Percentiles rank a stretch among this genome's conserved stretches.
phyloP scores from a whole-genome alignment of 116 monocot species.

The Cymodocea nodosa region DNA sequence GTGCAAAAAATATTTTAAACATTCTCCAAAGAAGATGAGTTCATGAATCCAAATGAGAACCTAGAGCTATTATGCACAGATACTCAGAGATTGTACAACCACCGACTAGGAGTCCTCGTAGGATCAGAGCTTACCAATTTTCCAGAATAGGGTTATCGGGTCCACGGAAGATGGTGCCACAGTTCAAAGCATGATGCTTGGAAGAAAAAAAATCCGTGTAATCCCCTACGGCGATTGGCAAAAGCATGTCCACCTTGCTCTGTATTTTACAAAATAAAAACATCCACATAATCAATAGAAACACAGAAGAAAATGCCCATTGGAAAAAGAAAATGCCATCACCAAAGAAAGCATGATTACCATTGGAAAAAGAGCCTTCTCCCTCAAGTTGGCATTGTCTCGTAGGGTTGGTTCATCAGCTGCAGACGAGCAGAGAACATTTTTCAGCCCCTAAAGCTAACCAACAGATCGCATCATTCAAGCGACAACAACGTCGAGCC shows the following conservation, averaged over 20 bases:
- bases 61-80: too few species aligned
- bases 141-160: slow-evolving; percentile 53
- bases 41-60: too few species aligned
- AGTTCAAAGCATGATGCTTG: slow-evolving; percentile 82
- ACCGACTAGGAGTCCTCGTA: too few species aligned
- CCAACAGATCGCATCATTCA: not conserved
- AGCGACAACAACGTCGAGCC: not conserved
- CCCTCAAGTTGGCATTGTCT: slow-evolving; percentile 62
- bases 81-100: too few species aligned
- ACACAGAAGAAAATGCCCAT: too few species aligned
- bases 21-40: too few species aligned
- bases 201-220: slow-evolving; percentile 96
- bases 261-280: slow-evolving; percentile 17
- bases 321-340: too few species aligned
- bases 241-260: slow-evolving; percentile 79
- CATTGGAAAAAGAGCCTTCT: slow-evolving; percentile 66
- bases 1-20: too few species aligned
- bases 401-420: slow-evolving; percentile 76
- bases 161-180: slow-evolving; percentile 80
- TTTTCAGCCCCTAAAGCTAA: not conserved
- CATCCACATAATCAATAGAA: slow-evolving; percentile 1
- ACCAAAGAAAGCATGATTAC: slow-evolving; percentile 9
- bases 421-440: slow-evolving; percentile 18
- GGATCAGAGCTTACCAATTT: slow-evolving; percentile 49
- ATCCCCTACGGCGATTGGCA: slow-evolving; percentile 75